Conservation (phyloP, 345 rosid species). For the Cochlearia excelsa region DNA sequence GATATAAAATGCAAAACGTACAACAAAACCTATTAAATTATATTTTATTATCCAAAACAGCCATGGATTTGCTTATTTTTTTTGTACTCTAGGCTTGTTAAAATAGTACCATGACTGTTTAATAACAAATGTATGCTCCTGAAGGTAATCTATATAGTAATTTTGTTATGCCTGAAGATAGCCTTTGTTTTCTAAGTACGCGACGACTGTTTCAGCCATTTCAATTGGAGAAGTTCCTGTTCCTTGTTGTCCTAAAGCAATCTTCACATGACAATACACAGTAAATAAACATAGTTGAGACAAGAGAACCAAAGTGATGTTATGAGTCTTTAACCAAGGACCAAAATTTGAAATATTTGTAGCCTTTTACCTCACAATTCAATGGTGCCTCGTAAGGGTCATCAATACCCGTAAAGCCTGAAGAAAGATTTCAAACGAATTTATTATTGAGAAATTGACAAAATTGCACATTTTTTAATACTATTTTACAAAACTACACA, state of each 20-base stretch:
- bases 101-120: conserved; percentile 1
- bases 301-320: neutral
- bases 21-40: neutral
- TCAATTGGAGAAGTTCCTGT: conserved; percentile 52
- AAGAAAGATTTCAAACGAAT: conserved; percentile 6
- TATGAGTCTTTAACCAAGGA: neutral
- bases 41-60: conserved; percentile 15
- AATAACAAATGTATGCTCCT: conserved; percentile 12
- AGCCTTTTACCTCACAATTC: conserved; percentile 55
- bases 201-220: conserved; percentile 63
- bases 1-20: neutral
- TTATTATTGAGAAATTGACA: too few relatives aligned
- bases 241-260: conserved; percentile 34
- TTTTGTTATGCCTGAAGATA: conserved; percentile 48
- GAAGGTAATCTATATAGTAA: conserved; percentile 1
- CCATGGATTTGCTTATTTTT: conserved; percentile 19
- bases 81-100: conserved; percentile 26
- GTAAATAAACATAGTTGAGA: conserved; percentile 8
- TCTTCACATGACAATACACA: conserved; percentile 26
- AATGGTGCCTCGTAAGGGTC: conserved; percentile 75
- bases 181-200: conserved; percentile 66
- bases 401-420: conserved; percentile 77
- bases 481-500: too few relatives aligned
- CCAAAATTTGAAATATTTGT: neutral
- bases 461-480: too few relatives aligned